Conservation (phyloP, 306 rosid genomes). For the Astragalus glycyphyllos region DNA sequence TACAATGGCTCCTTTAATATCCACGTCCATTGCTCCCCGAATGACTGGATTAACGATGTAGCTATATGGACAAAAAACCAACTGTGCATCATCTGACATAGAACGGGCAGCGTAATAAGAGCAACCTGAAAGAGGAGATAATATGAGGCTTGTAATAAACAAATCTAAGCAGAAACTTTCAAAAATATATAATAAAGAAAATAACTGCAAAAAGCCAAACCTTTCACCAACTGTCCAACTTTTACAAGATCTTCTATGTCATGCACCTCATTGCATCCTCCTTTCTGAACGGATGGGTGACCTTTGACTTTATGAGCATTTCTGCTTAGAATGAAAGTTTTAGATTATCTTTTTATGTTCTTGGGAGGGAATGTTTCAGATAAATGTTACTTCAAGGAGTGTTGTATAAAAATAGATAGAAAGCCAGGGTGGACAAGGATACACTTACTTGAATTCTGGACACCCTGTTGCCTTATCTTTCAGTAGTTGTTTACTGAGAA, state of each 20-base stretch:
- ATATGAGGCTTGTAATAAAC: slow-evolving; percentile 11
- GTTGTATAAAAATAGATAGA: slow-evolving; percentile 7
- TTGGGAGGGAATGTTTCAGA: not conserved
- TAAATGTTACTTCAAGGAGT: slow-evolving; percentile 26
- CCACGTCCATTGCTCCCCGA: slow-evolving; percentile 92
- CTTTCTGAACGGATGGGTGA: slow-evolving; percentile 87
- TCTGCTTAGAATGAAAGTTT: slow-evolving; percentile 52
- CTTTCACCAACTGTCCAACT: slow-evolving; percentile 83
- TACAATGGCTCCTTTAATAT: slow-evolving; percentile 82
- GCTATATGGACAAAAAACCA: slow-evolving; percentile 94
- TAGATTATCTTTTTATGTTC: not conserved
- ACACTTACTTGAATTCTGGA: slow-evolving; percentile 80
- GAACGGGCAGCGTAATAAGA: slow-evolving; percentile 93
- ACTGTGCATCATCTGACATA: slow-evolving; percentile 81
- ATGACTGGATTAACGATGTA: slow-evolving; percentile 90
- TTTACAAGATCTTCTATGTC: slow-evolving; percentile 94
- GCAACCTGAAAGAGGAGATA: slow-evolving; percentile 67
- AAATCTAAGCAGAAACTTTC: slow-evolving; percentile 2
- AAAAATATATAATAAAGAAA: slow-evolving; percentile 5
- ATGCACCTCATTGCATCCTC: slow-evolving; percentile 90
- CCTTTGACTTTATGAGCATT: slow-evolving; percentile 74
- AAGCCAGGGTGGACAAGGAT: slow-evolving; percentile 29
- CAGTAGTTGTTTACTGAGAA: slow-evolving; percentile 75
- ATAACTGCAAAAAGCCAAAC: slow-evolving; percentile 45
- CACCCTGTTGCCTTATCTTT: slow-evolving; percentile 68